Base-by-base conservation (phyloP, 139 green algal species). In the Bryopsis sp. region DNA sequence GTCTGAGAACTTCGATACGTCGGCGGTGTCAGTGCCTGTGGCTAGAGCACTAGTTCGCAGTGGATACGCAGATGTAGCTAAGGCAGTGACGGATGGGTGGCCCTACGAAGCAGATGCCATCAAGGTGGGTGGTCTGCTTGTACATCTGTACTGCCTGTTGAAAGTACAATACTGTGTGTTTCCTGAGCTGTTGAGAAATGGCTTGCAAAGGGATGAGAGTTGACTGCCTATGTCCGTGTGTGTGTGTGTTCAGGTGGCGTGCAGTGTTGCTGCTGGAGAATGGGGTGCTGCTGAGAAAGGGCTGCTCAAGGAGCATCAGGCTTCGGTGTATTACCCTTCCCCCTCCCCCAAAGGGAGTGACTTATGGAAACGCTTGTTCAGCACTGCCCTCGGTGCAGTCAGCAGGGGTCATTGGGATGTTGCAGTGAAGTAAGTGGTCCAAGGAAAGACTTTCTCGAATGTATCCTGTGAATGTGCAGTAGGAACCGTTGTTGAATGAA, bases 1-100 rank as follows among this genome's bases (percentile, higher is more conserved):
- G 15, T 4, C 54, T 35, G 31, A 69, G 62, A 35, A 69, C 26
- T 69, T 69, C 28, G 62, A 69, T 54, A 24, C 62, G 3, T 31
- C 24, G 31, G 54, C 39, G 8, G 37, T 69, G 15, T 50, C 62
- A 5, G 62, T 37, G 8, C 62, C 62, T 69, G 38, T 69, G 11
- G 62, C 39, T 38, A 29, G 37, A 34, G n/a, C 62, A 11, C n/a
- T 69, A 19, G 62, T 69, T 57, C 37, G 43, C 35, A 69, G 62
- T 57, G 62, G 26, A 22, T 69, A 57, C 32, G 38, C 62, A 35
- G 62, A 50, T 35, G 39, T 69, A 6, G 62, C 62, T 38, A 35
- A 36, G 6, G 36, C 54, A n/a, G 54, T 69, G 3, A 36, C 62
- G 5, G 15, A 69, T 5, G n/a, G 62, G 3, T 69, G 62, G 62